Evolutionary conservation across 305 asterid genomes (phyloP), one percentile per base, ranked within the genome.

Genomic region (Fraxinus paxiana): DNA sequence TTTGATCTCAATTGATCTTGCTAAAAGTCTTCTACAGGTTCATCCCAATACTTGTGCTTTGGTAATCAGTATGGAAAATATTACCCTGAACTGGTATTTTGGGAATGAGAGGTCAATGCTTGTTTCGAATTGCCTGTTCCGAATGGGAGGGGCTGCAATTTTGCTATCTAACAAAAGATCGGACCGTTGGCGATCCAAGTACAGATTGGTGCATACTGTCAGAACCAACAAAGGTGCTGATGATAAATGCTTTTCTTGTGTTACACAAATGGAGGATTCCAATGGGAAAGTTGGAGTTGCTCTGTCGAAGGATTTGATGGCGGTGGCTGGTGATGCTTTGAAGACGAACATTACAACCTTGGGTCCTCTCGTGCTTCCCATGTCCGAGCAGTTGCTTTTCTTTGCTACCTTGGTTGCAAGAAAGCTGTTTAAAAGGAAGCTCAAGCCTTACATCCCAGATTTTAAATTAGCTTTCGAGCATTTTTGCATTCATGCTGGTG

Each of bases 71-170:
- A 84, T 82, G 85, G 89, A 88, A 61, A 87, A 83, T 69, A 82
- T 88, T 35, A 88, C 90, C 9, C 69, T 84, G 56, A 88, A 88
- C 24, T 84, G 90, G 89, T 86, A 88, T 70, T 78, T 84, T 46
- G 90, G 90, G 2, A 84, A 84, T 59, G 89, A 86, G 38, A 88
- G 84, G 69, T 86, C 90, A n/a, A 87, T 87, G 90, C 84, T 87
- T 7, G 83, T 87, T 17, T 76, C 90, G 0, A 87, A 87, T 80
- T 87, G 89, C 78, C 81, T 88, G n/a, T 88, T 88, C 71, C 83
- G 89, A 7, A 82, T 88, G 84, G 91, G 89, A 6, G 88, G 90
- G 33, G 87, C 88, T 35, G 90, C 90, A 2, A 83, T 87, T 69
- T 80, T 87, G 85, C 86, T 87, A 1, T 87, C 90, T 2, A 87